Percentiles rank a stretch among this genome's conserved stretches.
phyloP scores from a whole-genome alignment of 495 filamentous ascomycete species.

The Neurospora sp. region DNA sequence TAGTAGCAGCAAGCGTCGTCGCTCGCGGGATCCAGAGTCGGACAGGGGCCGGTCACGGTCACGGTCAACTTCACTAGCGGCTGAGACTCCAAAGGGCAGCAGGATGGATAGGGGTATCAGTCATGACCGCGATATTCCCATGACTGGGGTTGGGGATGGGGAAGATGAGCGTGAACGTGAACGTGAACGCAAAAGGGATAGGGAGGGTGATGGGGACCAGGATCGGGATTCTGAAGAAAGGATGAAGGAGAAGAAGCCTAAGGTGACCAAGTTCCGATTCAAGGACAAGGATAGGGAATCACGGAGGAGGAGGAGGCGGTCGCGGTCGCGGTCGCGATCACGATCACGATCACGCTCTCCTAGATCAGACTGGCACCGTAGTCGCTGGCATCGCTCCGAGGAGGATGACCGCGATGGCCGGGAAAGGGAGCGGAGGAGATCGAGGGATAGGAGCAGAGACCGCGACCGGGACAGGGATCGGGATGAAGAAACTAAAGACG shows the following conservation, averaged over 20 bases:
- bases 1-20: background rate
- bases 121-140: background rate
- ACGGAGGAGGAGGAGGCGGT: slow-evolving; percentile 6
- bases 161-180: slow-evolving; percentile 3
- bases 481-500: background rate
- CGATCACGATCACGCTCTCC: background rate
- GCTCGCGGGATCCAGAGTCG: background rate
- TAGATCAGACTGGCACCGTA: background rate
- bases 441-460: background rate
- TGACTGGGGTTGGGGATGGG: background rate
- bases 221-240: background rate
- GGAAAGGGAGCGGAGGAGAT: background rate
- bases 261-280: slow-evolving; percentile 48
- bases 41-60: background rate
- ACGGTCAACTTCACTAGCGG: background rate
- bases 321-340: slow-evolving; percentile 1
- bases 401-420: slow-evolving; percentile 22
- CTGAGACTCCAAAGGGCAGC: background rate
- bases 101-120: background rate
- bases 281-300: slow-evolving; percentile 28
- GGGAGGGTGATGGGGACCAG: background rate
- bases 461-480: background rate
- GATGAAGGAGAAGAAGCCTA: slow-evolving; percentile 4
- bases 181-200: background rate
- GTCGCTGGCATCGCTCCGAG: slow-evolving; percentile 19